phyloP scores from a whole-genome alignment of 1,139 yeast genomes.

The Nakaseomyces delphensis region DNA sequence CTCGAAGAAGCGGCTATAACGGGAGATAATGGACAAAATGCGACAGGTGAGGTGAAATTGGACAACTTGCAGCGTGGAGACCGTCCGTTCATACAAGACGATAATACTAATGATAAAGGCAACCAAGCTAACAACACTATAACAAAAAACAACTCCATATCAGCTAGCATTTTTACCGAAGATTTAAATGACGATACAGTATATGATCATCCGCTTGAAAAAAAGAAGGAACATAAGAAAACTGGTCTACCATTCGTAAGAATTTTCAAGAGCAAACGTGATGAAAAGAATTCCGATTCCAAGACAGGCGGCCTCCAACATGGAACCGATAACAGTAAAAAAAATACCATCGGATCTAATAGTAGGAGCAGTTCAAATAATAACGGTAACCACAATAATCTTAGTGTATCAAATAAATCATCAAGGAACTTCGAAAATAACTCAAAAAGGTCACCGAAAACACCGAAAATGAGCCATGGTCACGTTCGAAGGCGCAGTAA shows the following conservation, averaged over 20 bases:
- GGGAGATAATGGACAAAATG: not conserved
- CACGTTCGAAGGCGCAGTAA: slow-evolving; percentile 10
- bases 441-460: not conserved
- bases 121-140: not conserved
- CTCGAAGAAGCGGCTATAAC: slow-evolving; percentile 3
- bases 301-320: slow-evolving; percentile 5
- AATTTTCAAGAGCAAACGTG: slow-evolving; percentile 18
- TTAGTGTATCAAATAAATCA: slow-evolving; percentile 1
- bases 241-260: slow-evolving; percentile 16
- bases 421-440: not conserved
- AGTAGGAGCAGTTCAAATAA: not conserved
- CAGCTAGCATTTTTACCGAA: not conserved
- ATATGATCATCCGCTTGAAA: slow-evolving; percentile 5
- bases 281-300: slow-evolving; percentile 5
- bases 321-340: not conserved
- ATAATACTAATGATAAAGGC: not conserved
- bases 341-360: slow-evolving; percentile 2
- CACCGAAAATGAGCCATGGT: not conserved
- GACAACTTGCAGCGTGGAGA: not conserved
- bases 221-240: slow-evolving; percentile 11
- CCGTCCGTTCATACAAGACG: not conserved
- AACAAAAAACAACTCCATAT: not conserved
- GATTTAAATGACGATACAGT: slow-evolving; percentile 7
- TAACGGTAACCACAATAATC: not conserved
- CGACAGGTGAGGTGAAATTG: not conserved